Evolutionary conservation across 2,329 filamentous ascomycete genomes (phyloP).

Genomic region (Harringtonia lauricola): DNA sequence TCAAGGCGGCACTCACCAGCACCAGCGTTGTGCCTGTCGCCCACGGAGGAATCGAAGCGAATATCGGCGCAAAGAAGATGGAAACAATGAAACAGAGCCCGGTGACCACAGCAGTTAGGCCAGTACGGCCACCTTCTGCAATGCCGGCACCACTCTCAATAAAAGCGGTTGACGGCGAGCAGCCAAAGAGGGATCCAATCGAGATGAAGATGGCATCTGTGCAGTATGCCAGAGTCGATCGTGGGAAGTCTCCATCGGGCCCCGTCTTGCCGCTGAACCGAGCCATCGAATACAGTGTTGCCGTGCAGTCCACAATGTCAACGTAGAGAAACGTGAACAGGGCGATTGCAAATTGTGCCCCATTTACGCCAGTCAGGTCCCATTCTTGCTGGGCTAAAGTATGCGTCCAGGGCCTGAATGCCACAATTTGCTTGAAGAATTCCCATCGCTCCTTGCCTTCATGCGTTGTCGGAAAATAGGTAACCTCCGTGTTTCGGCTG

Average conservation of each 20-base stretch:
- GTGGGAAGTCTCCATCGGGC: slow-evolving; percentile 67
- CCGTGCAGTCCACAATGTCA: slow-evolving; percentile 68
- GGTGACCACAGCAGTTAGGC: slow-evolving; percentile 57
- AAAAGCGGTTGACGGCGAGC: slow-evolving; percentile 62
- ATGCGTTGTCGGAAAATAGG: slow-evolving; percentile 58
- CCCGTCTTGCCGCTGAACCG: slow-evolving; percentile 53
- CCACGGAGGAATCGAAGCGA: slow-evolving; percentile 69
- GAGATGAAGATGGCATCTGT: slow-evolving; percentile 62
- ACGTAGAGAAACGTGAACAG: slow-evolving; percentile 72
- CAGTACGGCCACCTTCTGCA: slow-evolving; percentile 62
- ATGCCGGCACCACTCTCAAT: slow-evolving; percentile 69
- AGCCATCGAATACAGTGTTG: slow-evolving; percentile 73
- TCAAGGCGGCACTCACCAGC: slow-evolving; percentile 32
- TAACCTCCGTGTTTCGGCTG: slow-evolving; percentile 45
- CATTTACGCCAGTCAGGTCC: slow-evolving; percentile 42
- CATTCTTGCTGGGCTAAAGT: slow-evolving; percentile 56
- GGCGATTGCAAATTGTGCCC: slow-evolving; percentile 55
- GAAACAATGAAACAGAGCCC: slow-evolving; percentile 61
- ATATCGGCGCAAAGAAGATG: slow-evolving; percentile 66
- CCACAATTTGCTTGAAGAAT: slow-evolving; percentile 63
- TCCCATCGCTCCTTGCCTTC: slow-evolving; percentile 55
- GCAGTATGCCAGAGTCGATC: slow-evolving; percentile 70
- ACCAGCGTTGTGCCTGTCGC: slow-evolving; percentile 65
- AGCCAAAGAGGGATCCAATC: slow-evolving; percentile 57
- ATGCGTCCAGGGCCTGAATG: slow-evolving; percentile 58